Percentiles rank a stretch among this genome's conserved stretches.
phyloP scores from a whole-genome alignment of 192 early-diverging fungal species.

The Backusella morwellensis region DNA sequence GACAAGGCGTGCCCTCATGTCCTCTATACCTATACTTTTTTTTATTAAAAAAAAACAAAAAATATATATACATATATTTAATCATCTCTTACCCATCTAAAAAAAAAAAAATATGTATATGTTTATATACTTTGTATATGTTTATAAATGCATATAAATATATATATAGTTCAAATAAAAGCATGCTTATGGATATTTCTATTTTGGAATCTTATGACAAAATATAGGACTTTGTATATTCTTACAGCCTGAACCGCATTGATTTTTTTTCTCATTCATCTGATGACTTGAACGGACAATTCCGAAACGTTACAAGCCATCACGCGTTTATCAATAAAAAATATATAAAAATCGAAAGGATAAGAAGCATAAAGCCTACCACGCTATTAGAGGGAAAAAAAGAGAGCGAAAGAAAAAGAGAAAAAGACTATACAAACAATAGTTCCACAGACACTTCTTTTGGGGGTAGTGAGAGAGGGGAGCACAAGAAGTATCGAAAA shows the following conservation, averaged over 20 bases:
- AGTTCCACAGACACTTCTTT: neutral
- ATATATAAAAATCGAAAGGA: neutral
- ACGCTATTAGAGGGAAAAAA: neutral
- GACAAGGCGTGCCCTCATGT: neutral
- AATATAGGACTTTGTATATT: slow-evolving; percentile 1
- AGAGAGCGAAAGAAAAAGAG: neutral
- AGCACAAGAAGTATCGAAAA: neutral
- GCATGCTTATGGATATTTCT: neutral
- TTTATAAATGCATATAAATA: neutral
- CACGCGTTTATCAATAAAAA: neutral
- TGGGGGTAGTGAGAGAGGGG: neutral
- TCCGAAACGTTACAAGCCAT: slow-evolving; percentile 3
- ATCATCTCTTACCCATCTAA: neutral
- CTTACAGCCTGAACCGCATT: slow-evolving; percentile 1
- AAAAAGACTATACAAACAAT: neutral
- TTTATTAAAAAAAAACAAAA: neutral
- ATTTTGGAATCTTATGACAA: slow-evolving; percentile 5
- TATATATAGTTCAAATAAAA: neutral
- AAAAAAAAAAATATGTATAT: neutral
- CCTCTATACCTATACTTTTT: neutral
- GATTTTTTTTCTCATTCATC: neutral
- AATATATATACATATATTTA: neutral
- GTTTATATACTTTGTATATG: neutral
- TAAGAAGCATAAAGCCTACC: neutral
- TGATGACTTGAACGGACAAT: neutral